These are phyloP conservation scores for Byssothecium circinans DNA, from an alignment of 2,329 filamentous ascomycete genomes.

Conservation along the genomic window DNA sequence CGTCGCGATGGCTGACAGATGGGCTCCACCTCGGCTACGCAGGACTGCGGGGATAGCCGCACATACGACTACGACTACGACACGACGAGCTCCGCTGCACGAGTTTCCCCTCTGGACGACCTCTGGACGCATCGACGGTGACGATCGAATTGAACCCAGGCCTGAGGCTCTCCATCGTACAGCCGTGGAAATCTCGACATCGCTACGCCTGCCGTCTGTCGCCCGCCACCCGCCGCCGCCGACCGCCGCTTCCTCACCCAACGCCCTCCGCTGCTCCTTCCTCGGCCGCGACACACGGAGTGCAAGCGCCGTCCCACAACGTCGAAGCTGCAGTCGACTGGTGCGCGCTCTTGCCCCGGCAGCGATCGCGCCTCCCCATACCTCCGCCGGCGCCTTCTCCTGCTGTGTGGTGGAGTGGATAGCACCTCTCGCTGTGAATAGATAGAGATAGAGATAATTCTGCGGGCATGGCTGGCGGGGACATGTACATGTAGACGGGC, in stretches of 20 bases:
- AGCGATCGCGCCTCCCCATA: conserved; percentile 11
- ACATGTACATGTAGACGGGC: too few relatives aligned
- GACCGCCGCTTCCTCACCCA: conserved; percentile 15
- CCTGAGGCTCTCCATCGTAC: too few relatives aligned
- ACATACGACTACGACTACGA: background rate
- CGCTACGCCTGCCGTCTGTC: background rate
- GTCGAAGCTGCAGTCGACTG: conserved; percentile 1
- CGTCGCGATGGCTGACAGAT: background rate
- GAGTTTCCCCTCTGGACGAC: too few relatives aligned
- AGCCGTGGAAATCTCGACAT: background rate
- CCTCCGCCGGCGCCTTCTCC: too few relatives aligned
- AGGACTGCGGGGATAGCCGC: background rate
- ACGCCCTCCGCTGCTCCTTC: conserved; percentile 11
- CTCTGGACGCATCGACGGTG: too few relatives aligned
- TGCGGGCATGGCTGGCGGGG: conserved; percentile 38
- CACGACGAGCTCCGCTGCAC: background rate
- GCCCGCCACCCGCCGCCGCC: background rate
- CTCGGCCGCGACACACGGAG: conserved; percentile 11
- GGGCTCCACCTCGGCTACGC: background rate
- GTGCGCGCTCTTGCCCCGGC: conserved; percentile 4
- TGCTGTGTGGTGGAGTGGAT: too few relatives aligned
- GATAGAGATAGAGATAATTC: too few relatives aligned
- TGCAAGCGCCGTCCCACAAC: conserved; percentile 28
- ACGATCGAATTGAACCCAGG: too few relatives aligned
- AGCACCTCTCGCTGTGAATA: too few relatives aligned